Evolutionary conservation across 1,284 basidiomycete species (phyloP).

Genomic region (Taiwanofungus camphoratus): DNA sequence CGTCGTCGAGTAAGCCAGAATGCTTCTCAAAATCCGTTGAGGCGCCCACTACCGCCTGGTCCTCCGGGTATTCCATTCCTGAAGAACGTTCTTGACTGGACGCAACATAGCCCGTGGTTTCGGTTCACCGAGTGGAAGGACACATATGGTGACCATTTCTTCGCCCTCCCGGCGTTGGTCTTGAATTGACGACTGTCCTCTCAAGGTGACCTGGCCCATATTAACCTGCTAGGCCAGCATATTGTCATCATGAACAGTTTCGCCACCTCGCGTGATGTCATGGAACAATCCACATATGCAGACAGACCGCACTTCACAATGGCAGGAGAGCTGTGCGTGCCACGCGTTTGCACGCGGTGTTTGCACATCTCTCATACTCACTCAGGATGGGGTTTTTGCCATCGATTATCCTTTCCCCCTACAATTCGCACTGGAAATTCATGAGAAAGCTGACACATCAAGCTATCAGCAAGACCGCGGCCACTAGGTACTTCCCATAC

Average conservation of each 20-base stretch:
- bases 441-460: background rate
- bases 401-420: background rate
- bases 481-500: background rate
- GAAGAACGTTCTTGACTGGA: background rate
- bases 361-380: too few relatives aligned
- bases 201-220: background rate
- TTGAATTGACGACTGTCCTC: background rate
- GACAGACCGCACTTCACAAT: background rate
- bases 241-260: background rate
- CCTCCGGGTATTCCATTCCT: background rate
- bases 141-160: background rate
- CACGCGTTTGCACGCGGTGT: too few relatives aligned
- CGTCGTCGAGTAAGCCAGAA: background rate
- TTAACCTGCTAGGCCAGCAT: background rate
- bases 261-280: background rate
- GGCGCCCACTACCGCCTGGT: background rate
- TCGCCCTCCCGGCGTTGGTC: background rate
- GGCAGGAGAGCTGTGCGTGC: constrained; percentile 1
- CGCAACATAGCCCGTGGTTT: background rate
- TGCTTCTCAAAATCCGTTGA: background rate
- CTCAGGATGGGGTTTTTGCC: background rate
- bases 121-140: background rate
- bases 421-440: background rate
- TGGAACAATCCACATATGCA: background rate
- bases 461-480: background rate